Evolutionary conservation across 164 flowering plant genomes (phyloP).

Genomic region (Vitis amurensis): DNA sequence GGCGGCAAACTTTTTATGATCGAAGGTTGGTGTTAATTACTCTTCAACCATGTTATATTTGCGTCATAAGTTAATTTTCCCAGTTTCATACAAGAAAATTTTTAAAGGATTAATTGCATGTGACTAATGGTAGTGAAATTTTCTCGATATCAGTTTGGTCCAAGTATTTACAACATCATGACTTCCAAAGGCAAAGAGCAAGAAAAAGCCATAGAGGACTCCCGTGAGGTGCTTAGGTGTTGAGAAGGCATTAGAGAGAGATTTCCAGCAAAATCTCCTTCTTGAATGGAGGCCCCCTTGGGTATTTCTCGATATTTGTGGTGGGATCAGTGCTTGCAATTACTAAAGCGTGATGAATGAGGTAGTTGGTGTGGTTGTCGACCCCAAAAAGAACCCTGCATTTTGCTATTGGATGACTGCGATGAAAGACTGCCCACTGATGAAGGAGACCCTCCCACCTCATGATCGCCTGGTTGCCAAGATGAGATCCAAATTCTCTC

Average conservation of each 20-base stretch:
- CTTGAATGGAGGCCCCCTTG: too few relatives aligned
- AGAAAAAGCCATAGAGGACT: slow-evolving; percentile 18
- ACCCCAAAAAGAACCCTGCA: slow-evolving; percentile 7
- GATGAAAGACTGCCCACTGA: slow-evolving; percentile 12
- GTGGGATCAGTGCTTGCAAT: slow-evolving; percentile 12
- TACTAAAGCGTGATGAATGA: slow-evolving; percentile 11
- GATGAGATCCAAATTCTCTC: too few relatives aligned
- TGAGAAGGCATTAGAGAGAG: slow-evolving; percentile 25
- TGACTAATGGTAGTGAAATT: not conserved
- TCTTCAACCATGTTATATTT: too few relatives aligned
- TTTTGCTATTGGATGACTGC: slow-evolving; percentile 13
- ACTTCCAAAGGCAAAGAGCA: slow-evolving; percentile 15
- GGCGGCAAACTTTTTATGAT: slow-evolving; percentile 14
- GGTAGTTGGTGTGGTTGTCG: not conserved
- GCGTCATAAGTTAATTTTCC: too few relatives aligned
- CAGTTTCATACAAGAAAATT: too few relatives aligned
- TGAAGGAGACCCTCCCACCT: slow-evolving; percentile 21
- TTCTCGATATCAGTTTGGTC: not conserved
- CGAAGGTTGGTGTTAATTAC: not conserved
- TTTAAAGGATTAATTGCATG: not conserved
- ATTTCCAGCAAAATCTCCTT: not conserved
- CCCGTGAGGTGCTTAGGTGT: slow-evolving; percentile 4
- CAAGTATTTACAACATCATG: not conserved
- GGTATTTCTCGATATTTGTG: too few relatives aligned
- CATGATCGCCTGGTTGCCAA: slow-evolving; percentile 18